Conservation (phyloP, 768 basidiomycete species). For the Hericium alpestre region DNA sequence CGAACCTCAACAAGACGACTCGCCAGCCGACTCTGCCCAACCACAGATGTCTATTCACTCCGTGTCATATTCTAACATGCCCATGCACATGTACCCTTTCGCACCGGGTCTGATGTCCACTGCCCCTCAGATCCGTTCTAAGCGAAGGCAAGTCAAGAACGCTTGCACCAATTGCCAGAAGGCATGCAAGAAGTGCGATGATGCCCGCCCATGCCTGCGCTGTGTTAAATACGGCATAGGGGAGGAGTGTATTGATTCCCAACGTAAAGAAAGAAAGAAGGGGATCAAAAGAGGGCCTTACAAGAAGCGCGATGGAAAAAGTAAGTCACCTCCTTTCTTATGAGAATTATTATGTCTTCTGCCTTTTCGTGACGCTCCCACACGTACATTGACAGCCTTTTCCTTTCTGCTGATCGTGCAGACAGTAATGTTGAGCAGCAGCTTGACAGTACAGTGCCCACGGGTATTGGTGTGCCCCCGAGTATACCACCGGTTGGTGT, state of each 20-base stretch:
- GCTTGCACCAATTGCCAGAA: constrained; percentile 88
- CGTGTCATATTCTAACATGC: constrained; percentile 40
- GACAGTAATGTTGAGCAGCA: constrained; percentile 38
- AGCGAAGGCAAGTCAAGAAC: constrained; percentile 84
- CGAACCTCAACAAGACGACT: constrained; percentile 15
- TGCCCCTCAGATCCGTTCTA: constrained; percentile 49
- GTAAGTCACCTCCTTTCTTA: constrained; percentile 32
- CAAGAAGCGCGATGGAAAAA: constrained; percentile 92
- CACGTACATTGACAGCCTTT: constrained; percentile 12
- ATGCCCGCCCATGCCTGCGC: constrained; percentile 83
- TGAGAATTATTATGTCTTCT: neutral
- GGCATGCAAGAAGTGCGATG: constrained; percentile 88
- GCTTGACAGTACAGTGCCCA: constrained; percentile 30
- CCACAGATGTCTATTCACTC: constrained; percentile 44
- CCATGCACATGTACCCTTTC: constrained; percentile 66
- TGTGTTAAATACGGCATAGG: constrained; percentile 85
- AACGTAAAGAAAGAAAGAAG: constrained; percentile 86
- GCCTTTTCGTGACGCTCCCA: constrained; percentile 1
- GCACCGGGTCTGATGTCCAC: constrained; percentile 34
- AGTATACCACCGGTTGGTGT: constrained; percentile 20
- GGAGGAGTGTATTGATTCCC: constrained; percentile 82
- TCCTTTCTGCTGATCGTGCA: constrained; percentile 35
- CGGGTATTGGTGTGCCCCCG: constrained; percentile 21
- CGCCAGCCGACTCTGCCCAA: constrained; percentile 24
- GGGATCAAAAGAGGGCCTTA: constrained; percentile 81